These are phyloP conservation scores for Phyllosticta paracitricarpa DNA, from an alignment of 2,329 filamentous ascomycete genomes.

Conservation along the genomic window DNA sequence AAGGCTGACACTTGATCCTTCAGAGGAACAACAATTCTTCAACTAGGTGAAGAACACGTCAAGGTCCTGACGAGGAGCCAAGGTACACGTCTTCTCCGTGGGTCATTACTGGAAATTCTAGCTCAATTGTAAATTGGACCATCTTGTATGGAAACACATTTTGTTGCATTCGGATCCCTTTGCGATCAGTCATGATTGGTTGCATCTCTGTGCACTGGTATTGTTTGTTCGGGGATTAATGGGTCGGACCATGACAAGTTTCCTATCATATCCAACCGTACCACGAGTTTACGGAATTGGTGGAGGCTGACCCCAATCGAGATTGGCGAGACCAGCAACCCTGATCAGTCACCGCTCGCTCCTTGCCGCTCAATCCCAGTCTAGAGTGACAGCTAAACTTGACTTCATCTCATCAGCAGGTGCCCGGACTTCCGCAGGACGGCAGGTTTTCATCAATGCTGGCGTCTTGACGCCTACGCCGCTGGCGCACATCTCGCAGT, in stretches of 20 bases:
- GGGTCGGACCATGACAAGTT: no score
- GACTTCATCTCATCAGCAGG: background rate
- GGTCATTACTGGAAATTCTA: no score
- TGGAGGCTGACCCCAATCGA: background rate
- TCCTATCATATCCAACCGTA: no score
- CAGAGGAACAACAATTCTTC: background rate
- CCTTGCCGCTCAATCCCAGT: background rate
- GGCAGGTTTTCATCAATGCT: background rate
- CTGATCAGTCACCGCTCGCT: background rate
- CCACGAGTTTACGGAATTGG: no score
- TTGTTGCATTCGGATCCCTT: no score
- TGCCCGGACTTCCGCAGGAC: background rate
- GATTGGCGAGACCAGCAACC: background rate
- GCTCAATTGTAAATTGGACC: no score
- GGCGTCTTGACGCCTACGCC: background rate
- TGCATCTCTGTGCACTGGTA: no score
- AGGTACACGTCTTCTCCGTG: background rate
- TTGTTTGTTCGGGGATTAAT: no score
- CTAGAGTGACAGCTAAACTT: background rate
- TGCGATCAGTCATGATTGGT: no score
- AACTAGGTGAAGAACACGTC: background rate
- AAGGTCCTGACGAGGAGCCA: background rate
- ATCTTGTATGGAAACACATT: no score
- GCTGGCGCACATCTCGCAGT: background rate
- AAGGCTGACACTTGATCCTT: background rate